Conservation (phyloP, 805 yeast genomes). For the Pichia kluyveri region DNA sequence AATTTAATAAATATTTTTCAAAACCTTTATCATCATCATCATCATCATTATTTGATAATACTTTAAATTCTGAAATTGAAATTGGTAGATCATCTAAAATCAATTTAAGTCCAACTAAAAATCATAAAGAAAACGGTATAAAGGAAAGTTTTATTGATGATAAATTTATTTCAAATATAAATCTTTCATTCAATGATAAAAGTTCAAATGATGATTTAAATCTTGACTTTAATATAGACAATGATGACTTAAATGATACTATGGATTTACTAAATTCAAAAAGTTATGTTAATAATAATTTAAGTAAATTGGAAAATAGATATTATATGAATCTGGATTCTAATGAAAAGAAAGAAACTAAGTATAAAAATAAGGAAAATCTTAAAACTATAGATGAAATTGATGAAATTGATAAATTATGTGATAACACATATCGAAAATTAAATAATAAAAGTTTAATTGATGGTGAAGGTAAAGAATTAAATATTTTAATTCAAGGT, state of each 20-base stretch:
- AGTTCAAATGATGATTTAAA: neutral
- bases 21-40: neutral
- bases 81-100: conserved; percentile 7
- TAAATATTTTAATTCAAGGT: conserved; percentile 5
- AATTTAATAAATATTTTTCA: conserved; percentile 19
- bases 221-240: neutral
- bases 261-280: neutral
- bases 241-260: neutral
- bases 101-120: conserved; percentile 21
- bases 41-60: neutral
- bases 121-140: conserved; percentile 3
- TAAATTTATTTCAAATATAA: too few species aligned
- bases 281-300: neutral
- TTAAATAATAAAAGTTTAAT: conserved; percentile 4
- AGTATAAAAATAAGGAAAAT: neutral
- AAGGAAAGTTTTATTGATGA: conserved; percentile 1
- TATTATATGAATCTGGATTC: neutral
- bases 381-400: neutral
- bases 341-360: neutral
- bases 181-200: neutral
- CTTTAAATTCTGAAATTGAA: neutral
- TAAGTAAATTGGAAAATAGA: neutral
- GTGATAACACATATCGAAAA: conserved; percentile 5
- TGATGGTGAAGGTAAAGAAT: conserved; percentile 9
- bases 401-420: conserved; percentile 4